These are phyloP conservation scores for Lepraria neglecta DNA, from an alignment of 495 filamentous ascomycete genomes.

Conservation along the genomic window DNA sequence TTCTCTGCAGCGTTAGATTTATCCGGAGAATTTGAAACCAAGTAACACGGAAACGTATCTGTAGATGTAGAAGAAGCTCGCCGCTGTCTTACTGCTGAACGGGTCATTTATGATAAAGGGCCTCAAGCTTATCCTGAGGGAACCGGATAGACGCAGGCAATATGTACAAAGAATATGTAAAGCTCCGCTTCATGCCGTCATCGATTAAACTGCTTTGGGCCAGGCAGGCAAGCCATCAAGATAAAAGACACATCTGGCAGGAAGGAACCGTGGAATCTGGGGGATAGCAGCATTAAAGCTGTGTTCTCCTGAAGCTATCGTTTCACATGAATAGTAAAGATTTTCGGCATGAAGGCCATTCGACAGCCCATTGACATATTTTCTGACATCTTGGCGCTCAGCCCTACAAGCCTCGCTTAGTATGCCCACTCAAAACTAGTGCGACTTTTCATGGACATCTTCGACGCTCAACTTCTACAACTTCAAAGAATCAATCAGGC, in stretches of 20 bases:
- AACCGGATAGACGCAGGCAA: not conserved
- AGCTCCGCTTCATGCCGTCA: not conserved
- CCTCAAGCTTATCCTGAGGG: too few species aligned
- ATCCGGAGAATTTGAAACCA: not conserved
- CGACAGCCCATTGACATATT: not conserved
- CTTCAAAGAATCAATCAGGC: not conserved
- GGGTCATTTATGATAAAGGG: too few species aligned
- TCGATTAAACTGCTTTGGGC: not conserved
- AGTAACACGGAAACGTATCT: too few species aligned
- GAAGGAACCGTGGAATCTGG: not conserved
- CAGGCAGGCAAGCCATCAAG: not conserved
- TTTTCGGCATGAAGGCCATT: not conserved
- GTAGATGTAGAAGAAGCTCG: too few species aligned
- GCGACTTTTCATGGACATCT: not conserved
- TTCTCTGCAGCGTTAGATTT: conserved; percentile 1
- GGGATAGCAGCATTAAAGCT: not conserved
- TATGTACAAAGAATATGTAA: not conserved
- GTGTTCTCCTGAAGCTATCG: not conserved
- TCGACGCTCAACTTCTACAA: conserved; percentile 1
- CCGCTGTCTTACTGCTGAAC: too few species aligned
- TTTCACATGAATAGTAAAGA: not conserved
- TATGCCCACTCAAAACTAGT: conserved; percentile 4
- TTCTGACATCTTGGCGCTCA: not conserved
- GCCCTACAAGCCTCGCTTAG: conserved; percentile 3
- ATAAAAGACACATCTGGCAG: not conserved